Percentiles rank a stretch among this genome's conserved stretches.
Conservation (phyloP, 257 asterid species). For the Solanum dulcamara region DNA sequence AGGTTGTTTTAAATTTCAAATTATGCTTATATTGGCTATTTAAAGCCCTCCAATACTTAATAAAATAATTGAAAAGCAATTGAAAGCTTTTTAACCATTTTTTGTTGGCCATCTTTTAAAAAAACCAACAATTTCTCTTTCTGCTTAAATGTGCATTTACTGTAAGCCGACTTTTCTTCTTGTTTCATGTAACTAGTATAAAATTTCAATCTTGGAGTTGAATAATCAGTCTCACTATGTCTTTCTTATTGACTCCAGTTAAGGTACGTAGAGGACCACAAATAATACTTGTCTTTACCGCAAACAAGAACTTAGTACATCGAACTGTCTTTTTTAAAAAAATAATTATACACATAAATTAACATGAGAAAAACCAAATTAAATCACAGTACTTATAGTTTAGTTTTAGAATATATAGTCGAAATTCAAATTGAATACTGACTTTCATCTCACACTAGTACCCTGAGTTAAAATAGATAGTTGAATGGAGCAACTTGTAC, state of each 20-base stretch:
- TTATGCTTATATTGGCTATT: too few species aligned
- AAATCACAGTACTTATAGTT: not conserved
- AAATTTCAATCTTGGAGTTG: not conserved
- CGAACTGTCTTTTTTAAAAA: not conserved
- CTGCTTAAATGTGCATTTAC: not conserved
- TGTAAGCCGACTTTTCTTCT: not conserved
- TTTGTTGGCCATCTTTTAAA: too few species aligned
- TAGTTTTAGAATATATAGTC: not conserved
- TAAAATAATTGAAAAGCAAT: too few species aligned
- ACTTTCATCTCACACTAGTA: not conserved
- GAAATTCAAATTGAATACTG: not conserved
- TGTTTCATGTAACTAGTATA: not conserved
- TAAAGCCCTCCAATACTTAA: too few species aligned
- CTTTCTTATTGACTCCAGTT: not conserved
- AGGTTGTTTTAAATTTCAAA: too few species aligned
- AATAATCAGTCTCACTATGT: not conserved
- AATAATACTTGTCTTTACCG: not conserved
- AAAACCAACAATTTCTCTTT: too few species aligned
- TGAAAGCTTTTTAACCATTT: too few species aligned
- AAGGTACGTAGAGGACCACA: not conserved
- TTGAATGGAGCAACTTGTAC: not conserved
- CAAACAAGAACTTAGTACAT: not conserved
- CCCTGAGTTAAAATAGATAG: not conserved
- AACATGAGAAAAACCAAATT: not conserved
- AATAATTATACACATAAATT: not conserved